Percentiles rank a stretch among this genome's conserved stretches.
phyloP scores from a whole-genome alignment of 2,329 filamentous ascomycete genomes.

The Fusarium drepaniforme region DNA sequence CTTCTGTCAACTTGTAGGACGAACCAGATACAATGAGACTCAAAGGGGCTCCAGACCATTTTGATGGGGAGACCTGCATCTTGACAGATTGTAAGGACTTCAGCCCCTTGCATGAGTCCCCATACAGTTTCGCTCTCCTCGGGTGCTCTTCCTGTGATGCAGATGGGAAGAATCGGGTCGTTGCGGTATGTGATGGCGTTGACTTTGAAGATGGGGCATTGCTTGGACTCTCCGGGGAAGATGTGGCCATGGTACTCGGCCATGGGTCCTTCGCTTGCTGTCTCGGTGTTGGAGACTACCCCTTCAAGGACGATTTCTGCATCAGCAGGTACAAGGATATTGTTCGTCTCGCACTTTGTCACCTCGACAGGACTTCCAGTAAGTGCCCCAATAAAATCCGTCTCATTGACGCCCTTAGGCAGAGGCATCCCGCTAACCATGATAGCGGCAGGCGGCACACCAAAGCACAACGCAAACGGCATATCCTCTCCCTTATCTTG shows the following conservation, averaged over 20 bases:
- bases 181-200: neutral
- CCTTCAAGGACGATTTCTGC: neutral
- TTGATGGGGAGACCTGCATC: neutral
- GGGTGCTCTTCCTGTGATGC: neutral
- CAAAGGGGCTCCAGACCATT: neutral
- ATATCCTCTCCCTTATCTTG: neutral
- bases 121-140: neutral
- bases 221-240: neutral
- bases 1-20: neutral
- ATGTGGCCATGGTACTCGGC: neutral
- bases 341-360: neutral
- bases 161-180: neutral
- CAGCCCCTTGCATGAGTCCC: neutral
- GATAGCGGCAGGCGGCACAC: neutral
- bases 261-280: neutral
- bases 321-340: neutral
- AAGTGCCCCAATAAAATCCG: neutral
- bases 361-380: neutral
- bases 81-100: neutral
- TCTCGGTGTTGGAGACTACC: neutral
- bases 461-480: neutral
- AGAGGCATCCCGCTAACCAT: neutral
- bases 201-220: neutral
- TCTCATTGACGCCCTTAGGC: neutral
- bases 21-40: constrained; percentile 1